Evolutionary conservation across 1,284 basidiomycete genomes (phyloP), one percentile per base, ranked within the genome.

Genomic region (Microstroma glucosiphilum): DNA sequence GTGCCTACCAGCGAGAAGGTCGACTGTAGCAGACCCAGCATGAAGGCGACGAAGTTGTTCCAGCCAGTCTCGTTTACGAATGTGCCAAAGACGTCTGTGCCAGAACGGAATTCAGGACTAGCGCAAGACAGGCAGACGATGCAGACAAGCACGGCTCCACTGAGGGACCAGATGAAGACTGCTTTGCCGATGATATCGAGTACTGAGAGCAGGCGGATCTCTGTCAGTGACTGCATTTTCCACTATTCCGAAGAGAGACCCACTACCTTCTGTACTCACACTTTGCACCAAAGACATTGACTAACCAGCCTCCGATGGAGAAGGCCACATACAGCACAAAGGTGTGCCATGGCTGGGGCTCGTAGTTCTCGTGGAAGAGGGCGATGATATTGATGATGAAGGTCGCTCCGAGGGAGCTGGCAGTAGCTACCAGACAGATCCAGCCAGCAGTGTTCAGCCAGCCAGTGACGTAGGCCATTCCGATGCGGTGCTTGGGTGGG

Each of bases 61-160:
- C 82, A 83, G 6, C 82, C 82, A 0, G 81, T 82, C 61, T 75
- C 61, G 71, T 83, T 83, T 59, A 77, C 72, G 53, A 74, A 81
- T 1, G 69, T 68, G 9, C 69, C 68, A 62, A 82, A 83, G n/a
- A 83, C 82, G 55, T 81, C 82, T 9, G 69, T 67, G 19, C 71
- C 80, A 0, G 69, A 59, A 53, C 82, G 80, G 67, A 76, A 83
- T 53, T 80, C 61, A 1, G 78, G 72, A 1, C 69, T 62, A 1
- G 80, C 71, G 2, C 72, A 68, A 2, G 80, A 70, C 0, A 82
- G 75, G 41, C 80, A 73, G 26, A 74, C 77, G 59, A 82, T 81
- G 62, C 79, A 78, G 60, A 81, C 79, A 40, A 82, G 69, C 13
- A 73, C 58, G 9, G 79, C 76, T 15, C 82, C 81, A 0, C 69